Percentiles rank a stretch among this genome's conserved stretches.
phyloP scores from a whole-genome alignment of 495 filamentous ascomycete species.

The Neurospora sp. region DNA sequence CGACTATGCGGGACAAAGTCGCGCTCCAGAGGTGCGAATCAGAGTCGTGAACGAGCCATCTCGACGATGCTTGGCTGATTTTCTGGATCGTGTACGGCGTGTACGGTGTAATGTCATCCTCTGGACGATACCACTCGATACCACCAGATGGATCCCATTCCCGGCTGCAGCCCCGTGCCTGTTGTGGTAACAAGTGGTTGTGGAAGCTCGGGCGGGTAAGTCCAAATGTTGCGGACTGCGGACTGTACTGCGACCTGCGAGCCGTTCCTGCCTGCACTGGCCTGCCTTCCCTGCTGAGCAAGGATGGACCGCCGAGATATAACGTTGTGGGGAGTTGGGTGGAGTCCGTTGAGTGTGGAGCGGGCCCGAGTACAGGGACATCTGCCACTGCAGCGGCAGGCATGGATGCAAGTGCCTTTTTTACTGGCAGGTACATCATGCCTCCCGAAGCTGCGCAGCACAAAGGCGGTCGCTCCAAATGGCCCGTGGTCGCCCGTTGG shows the following conservation, averaged over 20 bases:
- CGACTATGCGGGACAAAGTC: neutral
- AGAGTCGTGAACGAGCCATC: slow-evolving; percentile 9
- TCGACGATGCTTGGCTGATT: slow-evolving; percentile 10
- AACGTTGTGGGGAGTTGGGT: neutral
- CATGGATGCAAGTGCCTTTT: neutral
- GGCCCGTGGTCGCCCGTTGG: neutral
- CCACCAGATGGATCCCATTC: neutral
- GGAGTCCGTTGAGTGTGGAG: neutral
- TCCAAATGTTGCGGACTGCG: neutral
- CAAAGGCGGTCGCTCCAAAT: neutral
- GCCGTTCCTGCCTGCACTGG: neutral
- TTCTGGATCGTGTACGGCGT: neutral
- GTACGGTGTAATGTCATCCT: neutral
- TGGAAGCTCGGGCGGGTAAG: neutral
- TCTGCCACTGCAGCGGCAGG: neutral
- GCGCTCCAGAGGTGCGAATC: slow-evolving; percentile 10
- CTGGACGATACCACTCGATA: neutral
- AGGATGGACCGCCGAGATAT: neutral
- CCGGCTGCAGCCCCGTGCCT: neutral
- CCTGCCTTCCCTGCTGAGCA: neutral
- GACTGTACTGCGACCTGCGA: neutral
- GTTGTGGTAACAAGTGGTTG: neutral
- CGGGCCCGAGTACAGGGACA: neutral
- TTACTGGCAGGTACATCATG: neutral
- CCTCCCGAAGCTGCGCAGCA: neutral